These are phyloP conservation scores for Mycena rosella DNA, from an alignment of 768 basidiomycete species.

Conservation along the genomic window DNA sequence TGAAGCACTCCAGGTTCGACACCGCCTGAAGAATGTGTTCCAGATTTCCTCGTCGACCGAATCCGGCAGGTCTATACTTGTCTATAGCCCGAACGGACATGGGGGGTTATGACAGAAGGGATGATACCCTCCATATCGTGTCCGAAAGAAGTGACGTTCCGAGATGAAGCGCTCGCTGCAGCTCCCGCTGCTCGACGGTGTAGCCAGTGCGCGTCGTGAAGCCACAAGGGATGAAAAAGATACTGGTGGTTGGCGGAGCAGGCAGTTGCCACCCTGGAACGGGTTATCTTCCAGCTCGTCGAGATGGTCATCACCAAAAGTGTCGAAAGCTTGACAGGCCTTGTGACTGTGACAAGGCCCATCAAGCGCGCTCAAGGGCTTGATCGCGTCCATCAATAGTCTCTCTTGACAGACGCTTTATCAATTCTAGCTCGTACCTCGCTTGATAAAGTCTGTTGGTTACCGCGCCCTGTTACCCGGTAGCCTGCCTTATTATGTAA, in stretches of 20 bases:
- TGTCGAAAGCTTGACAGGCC: slow-evolving; percentile 27
- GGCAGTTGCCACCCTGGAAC: slow-evolving; percentile 5
- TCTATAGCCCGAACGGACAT: slow-evolving; percentile 27
- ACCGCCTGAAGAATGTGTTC: slow-evolving; percentile 3
- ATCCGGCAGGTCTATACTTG: slow-evolving; percentile 29
- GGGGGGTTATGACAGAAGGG: slow-evolving; percentile 25
- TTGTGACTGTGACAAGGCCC: slow-evolving; percentile 23
- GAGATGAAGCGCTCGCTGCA: slow-evolving; percentile 18
- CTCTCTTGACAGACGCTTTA: too few species aligned
- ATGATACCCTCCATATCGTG: slow-evolving; percentile 1
- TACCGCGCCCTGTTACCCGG: too few species aligned
- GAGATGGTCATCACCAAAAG: too few species aligned
- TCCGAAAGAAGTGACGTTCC: slow-evolving; percentile 16
- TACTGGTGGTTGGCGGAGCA: slow-evolving; percentile 27
- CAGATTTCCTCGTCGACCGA: slow-evolving; percentile 25
- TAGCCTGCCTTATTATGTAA: too few species aligned
- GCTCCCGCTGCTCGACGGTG: background rate
- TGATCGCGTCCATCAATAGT: too few species aligned
- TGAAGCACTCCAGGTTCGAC: slow-evolving; percentile 26
- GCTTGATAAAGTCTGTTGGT: too few species aligned
- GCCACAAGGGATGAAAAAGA: slow-evolving; percentile 27
- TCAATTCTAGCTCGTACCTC: too few species aligned
- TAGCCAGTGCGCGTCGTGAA: slow-evolving; percentile 28
- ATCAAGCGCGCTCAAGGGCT: background rate
- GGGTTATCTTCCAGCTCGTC: slow-evolving; percentile 34